Base-by-base conservation (phyloP, 768 basidiomycete genomes). In the Strobilomyces echinocephalus region DNA sequence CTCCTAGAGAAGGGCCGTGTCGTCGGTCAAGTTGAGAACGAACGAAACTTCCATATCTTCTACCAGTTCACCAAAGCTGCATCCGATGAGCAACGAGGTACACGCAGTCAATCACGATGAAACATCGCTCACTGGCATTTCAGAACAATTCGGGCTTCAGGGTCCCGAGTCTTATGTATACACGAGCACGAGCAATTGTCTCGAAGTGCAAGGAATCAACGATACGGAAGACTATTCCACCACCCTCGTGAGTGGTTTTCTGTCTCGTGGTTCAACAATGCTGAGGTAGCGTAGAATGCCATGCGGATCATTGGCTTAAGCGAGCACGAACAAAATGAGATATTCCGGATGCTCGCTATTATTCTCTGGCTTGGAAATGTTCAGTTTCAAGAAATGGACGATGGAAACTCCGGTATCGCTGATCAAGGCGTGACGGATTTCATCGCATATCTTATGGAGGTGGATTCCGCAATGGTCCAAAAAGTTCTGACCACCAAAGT, bases 41-140 rank as follows among this genome's bases (percentile, higher is more conserved):
- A 99, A 72, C 84, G 97, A 56, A 91, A 97, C 69, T 98, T 98
- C 71, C 97, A 99, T 65, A 95, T 99, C 56, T 98, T 99, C 77
- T 99, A 98, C 70, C 97, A 99, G 67, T 97, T 98, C 70, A 97
- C 97, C 26, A 99, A 97, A 68, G 93, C 85, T 6, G 95, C 97
- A 5, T 84, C 88, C 8, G 78, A 85, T 44, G 90, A 87, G 43
- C 92, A 97, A 69, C 83, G 92, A 69, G 93, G 94, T 91, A 63
- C 53, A 79, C 18, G 24, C 46, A n/a, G 9, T 26, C 14, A 48
- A 7, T 40, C 24, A 8, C 48, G 33, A 3, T 40, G 31, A 31
- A 45, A 30, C 31, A 45, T 42, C 52, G 55, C 54, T 69, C 35
- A 59, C 41, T 41, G 28, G 61, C 18, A 50, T 49, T 60, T 3